Evolutionary conservation across 2,329 filamentous ascomycete species (phyloP), one percentile per base, ranked within the genome.

Genomic region (Sarocladium kiliense): DNA sequence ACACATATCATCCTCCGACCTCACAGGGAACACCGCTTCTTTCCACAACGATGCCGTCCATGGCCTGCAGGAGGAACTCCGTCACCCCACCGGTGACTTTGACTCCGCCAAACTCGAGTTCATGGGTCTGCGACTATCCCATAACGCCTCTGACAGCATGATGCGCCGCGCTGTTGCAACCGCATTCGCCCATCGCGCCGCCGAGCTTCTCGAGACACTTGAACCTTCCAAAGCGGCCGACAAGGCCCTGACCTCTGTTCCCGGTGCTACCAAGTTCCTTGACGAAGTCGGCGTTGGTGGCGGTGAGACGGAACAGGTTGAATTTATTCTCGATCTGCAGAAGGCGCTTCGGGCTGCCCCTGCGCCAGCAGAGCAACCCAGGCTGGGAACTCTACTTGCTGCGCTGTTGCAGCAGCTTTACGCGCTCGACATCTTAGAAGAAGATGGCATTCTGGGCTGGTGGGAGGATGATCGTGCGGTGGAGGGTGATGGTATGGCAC

Each of bases 1-100:
- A 45, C 90, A 92, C 65, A 80, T 87, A 39, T 90, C 86, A 45
- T 91, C 88, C 0, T 82, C 88, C 45, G 80, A 86, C 61, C 89
- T 87, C 1, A 83, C 85, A 16, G 72, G 71, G 56, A 72, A 68
- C 59, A 61, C 70, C 30, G 71, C 75, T 21, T 68, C 85, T 56
- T 97, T 97, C 79, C 89, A 96, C 68, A 80, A 87, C 58, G 93
- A 97, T 65, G 93, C 93, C 25, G 89, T 93, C 2, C 79, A 86
- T 60, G 93, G 90, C 58, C 81, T 97, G n/a, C 80, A 92, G 58
- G 92, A 97, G 64, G 89, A 91, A 23, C 78, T 97, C 41, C 86
- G 88, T 53, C 87, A 86, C 21, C 84, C 85, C 12, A 81, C 83
- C 14, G 82, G 85, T 11, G 89, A 95, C 66, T 94, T 96, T 60